phyloP scores from a whole-genome alignment of 2,329 filamentous ascomycete species.

The Escovopsis sp. region DNA sequence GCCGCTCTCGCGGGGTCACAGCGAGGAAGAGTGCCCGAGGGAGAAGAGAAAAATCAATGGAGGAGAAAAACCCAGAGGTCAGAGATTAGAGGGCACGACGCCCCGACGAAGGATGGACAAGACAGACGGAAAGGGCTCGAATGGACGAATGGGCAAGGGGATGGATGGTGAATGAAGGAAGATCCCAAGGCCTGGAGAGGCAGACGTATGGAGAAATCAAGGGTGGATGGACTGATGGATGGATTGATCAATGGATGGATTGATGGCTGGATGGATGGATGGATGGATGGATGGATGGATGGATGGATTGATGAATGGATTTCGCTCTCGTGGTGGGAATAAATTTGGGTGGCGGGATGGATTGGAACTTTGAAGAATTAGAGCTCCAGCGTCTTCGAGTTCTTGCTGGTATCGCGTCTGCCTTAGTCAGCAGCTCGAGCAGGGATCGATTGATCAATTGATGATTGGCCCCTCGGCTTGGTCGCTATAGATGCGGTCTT shows the following conservation, averaged over 20 bases:
- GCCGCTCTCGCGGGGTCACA: neutral
- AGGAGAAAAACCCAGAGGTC: neutral
- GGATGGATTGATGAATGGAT: neutral
- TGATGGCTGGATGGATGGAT: neutral
- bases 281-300: neutral
- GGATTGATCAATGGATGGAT: neutral
- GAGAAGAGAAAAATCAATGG: neutral
- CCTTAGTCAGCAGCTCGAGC: no score
- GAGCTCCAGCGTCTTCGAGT: neutral
- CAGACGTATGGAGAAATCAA: neutral
- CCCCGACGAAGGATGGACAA: neutral
- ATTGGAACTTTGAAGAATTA: neutral
- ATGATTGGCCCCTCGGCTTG: no score
- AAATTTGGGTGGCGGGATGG: slow-evolving; percentile 2
- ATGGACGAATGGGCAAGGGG: neutral
- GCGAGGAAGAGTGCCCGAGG: neutral
- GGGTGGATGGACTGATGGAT: neutral
- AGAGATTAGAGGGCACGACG: no score
- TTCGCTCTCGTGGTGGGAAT: neutral
- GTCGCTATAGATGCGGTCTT: no score
- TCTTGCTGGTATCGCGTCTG: no score
- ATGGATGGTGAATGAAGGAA: neutral
- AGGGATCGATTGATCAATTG: no score
- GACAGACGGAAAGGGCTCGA: neutral
- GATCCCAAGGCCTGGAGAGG: neutral